Conservation (phyloP, 148 eudicot genomes). For the Fagopyrum esculentum region DNA sequence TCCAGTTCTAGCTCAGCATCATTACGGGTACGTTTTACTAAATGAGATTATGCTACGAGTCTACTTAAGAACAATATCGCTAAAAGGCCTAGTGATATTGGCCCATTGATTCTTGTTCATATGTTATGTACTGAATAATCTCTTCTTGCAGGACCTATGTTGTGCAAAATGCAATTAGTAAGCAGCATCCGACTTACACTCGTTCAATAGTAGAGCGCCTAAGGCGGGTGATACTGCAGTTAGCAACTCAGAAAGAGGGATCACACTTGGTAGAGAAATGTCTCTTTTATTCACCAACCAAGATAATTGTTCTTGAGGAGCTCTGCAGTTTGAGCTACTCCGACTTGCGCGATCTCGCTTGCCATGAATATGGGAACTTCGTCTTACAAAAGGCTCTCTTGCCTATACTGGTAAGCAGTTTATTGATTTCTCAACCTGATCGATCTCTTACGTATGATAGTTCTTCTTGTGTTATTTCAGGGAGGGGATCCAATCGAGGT, state of each 20-base stretch:
- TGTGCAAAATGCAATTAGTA: constrained; percentile 4
- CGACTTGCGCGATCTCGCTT: neutral
- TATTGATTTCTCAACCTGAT: neutral
- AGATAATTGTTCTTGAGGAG: constrained; percentile 1
- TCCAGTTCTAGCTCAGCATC: neutral
- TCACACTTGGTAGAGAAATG: constrained; percentile 7
- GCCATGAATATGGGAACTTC: neutral
- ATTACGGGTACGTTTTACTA: neutral
- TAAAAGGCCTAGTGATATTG: too few species aligned
- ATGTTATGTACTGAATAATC: neutral
- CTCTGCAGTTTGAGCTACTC: neutral
- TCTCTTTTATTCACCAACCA: neutral
- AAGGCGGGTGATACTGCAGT: neutral
- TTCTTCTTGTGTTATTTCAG: neutral
- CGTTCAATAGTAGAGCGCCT: neutral
- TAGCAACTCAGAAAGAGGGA: neutral
- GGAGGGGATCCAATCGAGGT: neutral
- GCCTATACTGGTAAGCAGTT: neutral
- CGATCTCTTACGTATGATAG: too few species aligned
- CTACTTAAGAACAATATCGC: too few species aligned
- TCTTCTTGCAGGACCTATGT: neutral
- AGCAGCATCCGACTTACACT: neutral
- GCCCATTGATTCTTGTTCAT: too few species aligned
- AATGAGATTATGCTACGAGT: too few species aligned
- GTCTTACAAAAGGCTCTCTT: neutral